Percentiles rank a stretch among this genome's conserved stretches.
Conservation (phyloP, 2,329 filamentous ascomycete genomes). For the Xylaria polymorpha region DNA sequence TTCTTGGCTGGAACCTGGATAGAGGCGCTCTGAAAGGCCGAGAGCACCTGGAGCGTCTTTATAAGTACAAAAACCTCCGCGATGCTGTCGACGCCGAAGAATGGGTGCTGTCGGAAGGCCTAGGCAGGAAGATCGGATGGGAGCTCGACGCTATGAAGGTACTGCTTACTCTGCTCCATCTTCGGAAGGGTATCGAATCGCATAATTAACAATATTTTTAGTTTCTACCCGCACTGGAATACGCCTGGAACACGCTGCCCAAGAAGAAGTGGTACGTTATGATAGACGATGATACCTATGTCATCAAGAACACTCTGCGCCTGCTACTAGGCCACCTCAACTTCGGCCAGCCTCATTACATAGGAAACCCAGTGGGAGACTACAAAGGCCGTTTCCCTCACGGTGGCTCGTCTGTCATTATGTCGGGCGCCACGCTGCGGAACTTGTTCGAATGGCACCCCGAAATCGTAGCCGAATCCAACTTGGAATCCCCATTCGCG, state of each 20-base stretch:
- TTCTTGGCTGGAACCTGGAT: constrained; percentile 50
- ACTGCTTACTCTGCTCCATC: constrained; percentile 22
- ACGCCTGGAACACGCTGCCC: constrained; percentile 62
- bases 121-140: constrained; percentile 51
- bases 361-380: constrained; percentile 68
- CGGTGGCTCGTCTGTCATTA: constrained; percentile 65
- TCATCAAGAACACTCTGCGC: constrained; percentile 62
- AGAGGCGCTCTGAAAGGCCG: constrained; percentile 47
- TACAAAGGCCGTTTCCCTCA: constrained; percentile 67
- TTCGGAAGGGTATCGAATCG: not conserved
- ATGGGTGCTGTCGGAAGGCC: constrained; percentile 48
- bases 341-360: constrained; percentile 59
- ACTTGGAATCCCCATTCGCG: constrained; percentile 62
- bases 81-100: constrained; percentile 51
- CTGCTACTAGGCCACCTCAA: constrained; percentile 63
- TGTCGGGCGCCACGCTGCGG: constrained; percentile 64
- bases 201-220: constrained; percentile 44
- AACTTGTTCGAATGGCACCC: constrained; percentile 57
- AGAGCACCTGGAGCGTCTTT: constrained; percentile 48
- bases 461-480: constrained; percentile 57
- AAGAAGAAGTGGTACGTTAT: constrained; percentile 70
- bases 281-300: constrained; percentile 68
- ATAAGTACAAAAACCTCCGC: constrained; percentile 49
- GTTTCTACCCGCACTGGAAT: constrained; percentile 67
- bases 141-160: constrained; percentile 54